Base-by-base conservation (phyloP, 306 rosid species). In the Casuarina glauca region DNA sequence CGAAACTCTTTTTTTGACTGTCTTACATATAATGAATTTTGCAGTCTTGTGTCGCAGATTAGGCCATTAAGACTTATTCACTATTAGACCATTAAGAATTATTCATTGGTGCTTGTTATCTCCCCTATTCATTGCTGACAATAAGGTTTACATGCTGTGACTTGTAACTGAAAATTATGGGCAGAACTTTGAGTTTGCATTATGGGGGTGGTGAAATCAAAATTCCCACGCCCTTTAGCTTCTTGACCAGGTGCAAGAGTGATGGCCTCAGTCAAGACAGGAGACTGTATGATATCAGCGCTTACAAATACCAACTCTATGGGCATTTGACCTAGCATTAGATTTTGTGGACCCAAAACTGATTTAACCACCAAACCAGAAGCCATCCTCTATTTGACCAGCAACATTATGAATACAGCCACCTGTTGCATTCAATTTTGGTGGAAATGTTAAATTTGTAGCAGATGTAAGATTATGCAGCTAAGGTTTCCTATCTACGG, bases 401-500 rank as follows among this genome's bases (percentile, higher is more conserved):
- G 84, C 41, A 72, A 54, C 72, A 82, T 74, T 87, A 79, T 78
- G 90, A 78, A 73, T 72, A n/a, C 71, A 76, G 52, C 79, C 73
- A 62, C 17, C 61, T 66, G 12, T 69, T 62, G 78, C 61, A 61
- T 61, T 74, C 73, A 19, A 55, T 26, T 57, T 69, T 60, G 77
- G 42, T 52, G 74, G 73, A 32, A 82, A 63, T 78, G 82, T 62
- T 74, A 81, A 72, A 79, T 16, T 75, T 26, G 67, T 61, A 50
- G 71, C 52, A 57, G 76, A 78, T 66, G 77, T 66, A 58, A 60
- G 58, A 53, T 81, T 60, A 52, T 69, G 76, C 69, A 9, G 79
- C 49, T 32, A 52, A 74, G 94, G 96, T 81, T 94, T 94, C 76
- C 69, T 82, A 54, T 94, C 98, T 61, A 77, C 82, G 17, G 76